phyloP scores from a whole-genome alignment of 805 yeast genomes.

The Saturnispora quitensis region DNA sequence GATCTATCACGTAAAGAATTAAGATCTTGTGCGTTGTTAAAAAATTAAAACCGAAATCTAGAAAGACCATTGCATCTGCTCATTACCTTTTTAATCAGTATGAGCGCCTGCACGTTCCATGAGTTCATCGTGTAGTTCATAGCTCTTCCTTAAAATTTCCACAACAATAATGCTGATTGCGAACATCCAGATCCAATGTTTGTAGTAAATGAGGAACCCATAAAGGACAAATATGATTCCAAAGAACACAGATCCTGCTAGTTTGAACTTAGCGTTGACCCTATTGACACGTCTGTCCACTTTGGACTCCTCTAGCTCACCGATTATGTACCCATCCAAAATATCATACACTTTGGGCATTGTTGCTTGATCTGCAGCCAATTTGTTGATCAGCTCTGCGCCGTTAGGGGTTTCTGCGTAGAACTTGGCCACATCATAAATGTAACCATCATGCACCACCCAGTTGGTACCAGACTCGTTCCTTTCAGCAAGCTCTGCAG shows the following conservation, averaged over 20 bases:
- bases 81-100: neutral
- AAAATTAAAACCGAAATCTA: neutral
- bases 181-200: neutral
- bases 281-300: neutral
- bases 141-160: neutral
- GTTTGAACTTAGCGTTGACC: neutral
- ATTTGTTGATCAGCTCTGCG: constrained; percentile 45
- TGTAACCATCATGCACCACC: constrained; percentile 76
- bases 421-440: constrained; percentile 66
- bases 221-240: neutral
- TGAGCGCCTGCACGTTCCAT: constrained; percentile 4
- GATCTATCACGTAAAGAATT: neutral
- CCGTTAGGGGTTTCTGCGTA: constrained; percentile 72
- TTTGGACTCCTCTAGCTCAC: neutral
- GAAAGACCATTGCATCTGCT: neutral
- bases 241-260: neutral
- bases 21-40: neutral
- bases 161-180: neutral
- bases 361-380: neutral
- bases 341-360: neutral
- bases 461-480: constrained; percentile 66
- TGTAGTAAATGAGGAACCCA: neutral
- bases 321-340: constrained; percentile 1
- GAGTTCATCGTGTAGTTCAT: constrained; percentile 2
- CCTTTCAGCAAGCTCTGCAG: constrained; percentile 65